phyloP scores from a whole-genome alignment of 371 early-diverging fungal species.

The Mucor ambiguus region DNA sequence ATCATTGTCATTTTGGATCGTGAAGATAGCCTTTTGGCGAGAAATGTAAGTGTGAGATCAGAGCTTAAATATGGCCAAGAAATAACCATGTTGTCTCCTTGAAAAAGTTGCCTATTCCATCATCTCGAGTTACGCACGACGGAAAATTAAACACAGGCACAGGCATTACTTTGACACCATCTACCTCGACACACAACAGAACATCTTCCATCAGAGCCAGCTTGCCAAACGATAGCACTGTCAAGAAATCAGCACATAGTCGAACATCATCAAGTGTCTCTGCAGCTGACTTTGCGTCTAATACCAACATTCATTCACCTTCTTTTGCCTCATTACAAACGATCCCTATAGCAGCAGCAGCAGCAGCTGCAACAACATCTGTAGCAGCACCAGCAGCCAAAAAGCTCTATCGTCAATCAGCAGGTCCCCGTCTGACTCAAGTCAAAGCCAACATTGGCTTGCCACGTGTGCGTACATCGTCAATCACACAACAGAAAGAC shows the following conservation, averaged over 20 bases:
- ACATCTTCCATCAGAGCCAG: conserved; percentile 9
- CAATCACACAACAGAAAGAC: conserved; percentile 25
- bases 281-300: background rate
- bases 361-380: background rate
- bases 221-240: conserved; percentile 1
- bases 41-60: conserved; percentile 23
- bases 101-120: conserved; percentile 27
- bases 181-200: conserved; percentile 16
- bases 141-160: conserved; percentile 6
- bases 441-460: conserved; percentile 27
- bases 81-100: background rate
- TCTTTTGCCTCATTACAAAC: conserved; percentile 12
- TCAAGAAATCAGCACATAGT: conserved; percentile 8
- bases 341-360: conserved; percentile 5
- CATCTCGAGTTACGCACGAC: conserved; percentile 24
- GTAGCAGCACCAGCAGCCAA: conserved; percentile 5
- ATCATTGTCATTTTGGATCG: conserved; percentile 30
- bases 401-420: conserved; percentile 27
- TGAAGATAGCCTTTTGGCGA: conserved; percentile 32
- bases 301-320: background rate
- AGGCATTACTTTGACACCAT: conserved; percentile 20
- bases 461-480: conserved; percentile 37
- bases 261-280: conserved; percentile 3
- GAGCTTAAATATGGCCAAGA: background rate
- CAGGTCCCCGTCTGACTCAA: conserved; percentile 27